Evolutionary conservation across 768 basidiomycete species (phyloP), one percentile per base, ranked within the genome.

Genomic region (Xerocomus potaroensis): DNA sequence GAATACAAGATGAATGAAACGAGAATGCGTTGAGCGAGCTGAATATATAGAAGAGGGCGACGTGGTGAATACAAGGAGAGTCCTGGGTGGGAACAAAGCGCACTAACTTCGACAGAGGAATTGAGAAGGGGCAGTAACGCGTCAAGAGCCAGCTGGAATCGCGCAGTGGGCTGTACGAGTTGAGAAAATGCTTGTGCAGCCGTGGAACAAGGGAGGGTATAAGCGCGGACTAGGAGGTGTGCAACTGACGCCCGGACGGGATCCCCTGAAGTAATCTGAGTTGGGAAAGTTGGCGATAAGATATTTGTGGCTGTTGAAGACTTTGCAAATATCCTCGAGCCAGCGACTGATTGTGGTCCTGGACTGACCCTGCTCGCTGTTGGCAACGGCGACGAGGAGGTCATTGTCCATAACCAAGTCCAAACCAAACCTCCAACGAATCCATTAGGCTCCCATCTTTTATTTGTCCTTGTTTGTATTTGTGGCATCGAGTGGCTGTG

Each of bases 131-230:
- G 87, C 64, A 90, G 71, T 61, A 90, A 69, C 71, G 81, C 83
- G 71, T 90, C 87, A 56, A 90, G 78, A 60, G 87, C 87, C 66
- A 89, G 77, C 73, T 88, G 86, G 68, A 90, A 90, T 53, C 86
- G 79, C 68, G 83, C 76, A 41, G 78, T 80, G 18, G 82, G 81
- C 62, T 84, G 84, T 18, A 89, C 84, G 48, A 87, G 77, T 64
- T 87, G 83, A 29, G 74, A 69, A 64, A 87, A 90, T 1, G 85
- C 83, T 58, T 83, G 79, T 34, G 84, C 83, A 7, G 83, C 86
- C 14, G 83, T 81, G 44, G 84, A 87, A 68, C 87, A 90, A 33
- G 87, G 84, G 48, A 86, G 69, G 50, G 79, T 72, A 65, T 79
- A 79, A 8, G 84, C 84, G 63, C 74, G 75, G 26, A 77, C 70